Conservation (phyloP, 768 basidiomycete genomes). For the Boletus speciosus region DNA sequence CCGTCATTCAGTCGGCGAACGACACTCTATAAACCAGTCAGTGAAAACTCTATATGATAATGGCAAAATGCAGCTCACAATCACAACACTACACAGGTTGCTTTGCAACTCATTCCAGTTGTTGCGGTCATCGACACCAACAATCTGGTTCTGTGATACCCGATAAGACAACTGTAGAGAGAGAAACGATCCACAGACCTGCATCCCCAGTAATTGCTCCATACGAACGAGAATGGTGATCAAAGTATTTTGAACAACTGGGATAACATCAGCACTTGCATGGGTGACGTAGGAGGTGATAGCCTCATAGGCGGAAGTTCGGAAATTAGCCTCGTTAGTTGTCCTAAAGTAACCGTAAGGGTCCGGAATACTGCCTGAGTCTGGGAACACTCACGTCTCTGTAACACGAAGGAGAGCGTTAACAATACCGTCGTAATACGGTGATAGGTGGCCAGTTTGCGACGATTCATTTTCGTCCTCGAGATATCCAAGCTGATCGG, state of each 20-base stretch:
- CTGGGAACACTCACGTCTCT: constrained; percentile 59
- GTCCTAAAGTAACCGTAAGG: constrained; percentile 42
- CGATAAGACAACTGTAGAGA: neutral
- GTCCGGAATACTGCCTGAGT: neutral
- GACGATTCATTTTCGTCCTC: constrained; percentile 57
- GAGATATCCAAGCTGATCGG: constrained; percentile 78
- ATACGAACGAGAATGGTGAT: constrained; percentile 84
- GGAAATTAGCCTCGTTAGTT: constrained; percentile 86
- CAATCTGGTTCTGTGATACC: constrained; percentile 71
- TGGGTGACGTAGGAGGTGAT: constrained; percentile 84
- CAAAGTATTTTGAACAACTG: constrained; percentile 77
- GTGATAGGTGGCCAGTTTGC: constrained; percentile 67
- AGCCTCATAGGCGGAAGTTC: constrained; percentile 95
- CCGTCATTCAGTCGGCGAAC: constrained; percentile 80
- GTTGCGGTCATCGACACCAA: constrained; percentile 93
- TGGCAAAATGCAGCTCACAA: constrained; percentile 47
- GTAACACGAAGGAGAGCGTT: constrained; percentile 81
- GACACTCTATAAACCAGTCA: constrained; percentile 55
- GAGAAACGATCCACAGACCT: constrained; percentile 47
- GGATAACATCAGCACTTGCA: constrained; percentile 72
- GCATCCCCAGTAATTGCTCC: constrained; percentile 82
- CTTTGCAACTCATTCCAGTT: constrained; percentile 99
- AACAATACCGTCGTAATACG: constrained; percentile 86
- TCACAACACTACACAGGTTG: constrained; percentile 88
- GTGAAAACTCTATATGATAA: neutral